Percentiles rank a stretch among this genome's conserved stretches.
Evolutionary conservation across 1,284 basidiomycete species (phyloP).

Genomic region (Sanghuangporus baumii): DNA sequence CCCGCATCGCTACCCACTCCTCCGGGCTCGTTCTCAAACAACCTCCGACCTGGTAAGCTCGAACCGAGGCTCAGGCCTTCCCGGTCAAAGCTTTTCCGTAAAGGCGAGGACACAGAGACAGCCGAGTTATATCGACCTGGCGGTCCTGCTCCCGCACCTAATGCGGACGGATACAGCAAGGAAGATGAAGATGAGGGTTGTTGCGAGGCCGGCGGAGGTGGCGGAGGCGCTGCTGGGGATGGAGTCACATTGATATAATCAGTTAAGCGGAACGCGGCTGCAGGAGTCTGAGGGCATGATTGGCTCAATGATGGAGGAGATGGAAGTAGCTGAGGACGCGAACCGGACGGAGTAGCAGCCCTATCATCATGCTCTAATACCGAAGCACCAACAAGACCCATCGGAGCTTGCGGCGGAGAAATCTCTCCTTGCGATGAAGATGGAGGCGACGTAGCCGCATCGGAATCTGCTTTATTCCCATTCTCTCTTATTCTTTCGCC

Average conservation of each 20-base stretch:
- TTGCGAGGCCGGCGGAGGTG: background rate
- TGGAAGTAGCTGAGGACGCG: conserved; percentile 3
- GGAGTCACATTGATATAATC: conserved; percentile 73
- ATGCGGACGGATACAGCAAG: background rate
- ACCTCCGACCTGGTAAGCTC: conserved; percentile 41
- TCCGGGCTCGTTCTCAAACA: conserved; percentile 66
- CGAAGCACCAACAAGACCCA: background rate
- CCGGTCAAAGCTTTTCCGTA: conserved; percentile 15
- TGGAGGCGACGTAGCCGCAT: conserved; percentile 6
- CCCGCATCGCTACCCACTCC: background rate
- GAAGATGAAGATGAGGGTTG: background rate
- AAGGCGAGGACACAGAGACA: conserved; percentile 42
- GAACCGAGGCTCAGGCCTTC: conserved; percentile 2
- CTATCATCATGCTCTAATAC: background rate
- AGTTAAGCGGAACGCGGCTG: conserved; percentile 52
- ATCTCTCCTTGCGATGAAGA: background rate
- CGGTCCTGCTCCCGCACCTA: background rate
- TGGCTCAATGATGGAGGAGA: conserved; percentile 14
- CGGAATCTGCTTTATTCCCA: background rate
- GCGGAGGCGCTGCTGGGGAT: conserved; percentile 35
- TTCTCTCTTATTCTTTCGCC: background rate
- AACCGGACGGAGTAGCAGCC: background rate
- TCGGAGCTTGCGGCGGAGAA: background rate
- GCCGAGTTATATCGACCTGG: conserved; percentile 31
- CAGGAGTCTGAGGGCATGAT: conserved; percentile 36